Conservation (phyloP, 768 basidiomycete genomes). For the Clavaria fumosa region DNA sequence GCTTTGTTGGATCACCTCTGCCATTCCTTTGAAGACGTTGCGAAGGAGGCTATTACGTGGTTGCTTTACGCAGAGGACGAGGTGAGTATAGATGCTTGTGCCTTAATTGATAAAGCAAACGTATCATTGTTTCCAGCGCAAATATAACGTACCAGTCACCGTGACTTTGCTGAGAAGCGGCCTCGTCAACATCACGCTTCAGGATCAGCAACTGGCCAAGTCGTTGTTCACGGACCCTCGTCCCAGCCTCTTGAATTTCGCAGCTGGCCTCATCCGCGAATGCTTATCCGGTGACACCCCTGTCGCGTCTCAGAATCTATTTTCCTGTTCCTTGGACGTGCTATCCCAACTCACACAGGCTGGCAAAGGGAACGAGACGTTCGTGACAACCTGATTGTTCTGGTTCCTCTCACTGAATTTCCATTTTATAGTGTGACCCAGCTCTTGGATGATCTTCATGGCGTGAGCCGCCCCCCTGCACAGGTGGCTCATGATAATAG, state of each 20-base stretch:
- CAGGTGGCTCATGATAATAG: conserved; percentile 23
- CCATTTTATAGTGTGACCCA: conserved; percentile 35
- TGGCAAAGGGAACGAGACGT: conserved; percentile 80
- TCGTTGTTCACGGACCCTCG: conserved; percentile 66
- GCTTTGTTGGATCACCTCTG: conserved; percentile 81
- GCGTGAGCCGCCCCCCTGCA: conserved; percentile 35
- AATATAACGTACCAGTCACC: conserved; percentile 90
- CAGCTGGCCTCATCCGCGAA: conserved; percentile 72
- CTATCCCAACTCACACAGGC: conserved; percentile 56
- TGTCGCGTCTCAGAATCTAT: conserved; percentile 63
- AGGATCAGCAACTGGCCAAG: conserved; percentile 87
- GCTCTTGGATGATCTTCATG: conserved; percentile 73
- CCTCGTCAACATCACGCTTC: conserved; percentile 57
- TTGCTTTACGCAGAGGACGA: conserved; percentile 93
- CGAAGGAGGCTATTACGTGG: conserved; percentile 95
- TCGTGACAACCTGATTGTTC: conserved; percentile 19
- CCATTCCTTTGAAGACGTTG: conserved; percentile 78
- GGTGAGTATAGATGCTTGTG: conserved; percentile 28
- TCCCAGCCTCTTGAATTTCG: conserved; percentile 63
- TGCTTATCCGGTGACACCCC: conserved; percentile 73
- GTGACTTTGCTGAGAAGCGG: conserved; percentile 75
- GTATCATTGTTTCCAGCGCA: conserved; percentile 43
- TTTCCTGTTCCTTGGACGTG: conserved; percentile 67
- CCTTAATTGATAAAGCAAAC: conserved; percentile 5
- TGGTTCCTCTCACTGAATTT: neutral